Base-by-base conservation (phyloP, 306 rosid genomes). In the Benincasa hispida region DNA sequence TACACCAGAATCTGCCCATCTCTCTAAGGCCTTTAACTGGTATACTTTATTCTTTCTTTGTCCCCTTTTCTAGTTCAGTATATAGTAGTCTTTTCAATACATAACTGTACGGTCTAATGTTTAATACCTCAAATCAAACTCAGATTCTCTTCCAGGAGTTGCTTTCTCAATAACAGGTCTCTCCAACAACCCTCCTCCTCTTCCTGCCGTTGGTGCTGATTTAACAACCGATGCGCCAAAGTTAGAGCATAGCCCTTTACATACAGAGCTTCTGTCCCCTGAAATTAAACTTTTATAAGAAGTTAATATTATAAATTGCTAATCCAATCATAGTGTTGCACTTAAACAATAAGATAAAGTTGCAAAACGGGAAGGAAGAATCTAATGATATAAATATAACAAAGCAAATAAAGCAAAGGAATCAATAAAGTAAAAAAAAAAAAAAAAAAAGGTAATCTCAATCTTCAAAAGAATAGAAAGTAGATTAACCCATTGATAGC, bases 101-200 rank as follows among this genome's bases (percentile, higher is more conserved):
- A 47, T 13, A 47, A 70, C 76, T 74, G 35, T 78, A 59, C 25
- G 79, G 65, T 35, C 66, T 19, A 74, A 74, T 51, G 27, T 70
- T 70, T 47, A 70, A 27, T 81, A 85, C 98, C 91, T 87, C 50
- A 83, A 51, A 41, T 93, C 91, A 80, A 89, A 93, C 80, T 93
- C 96, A 35, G 97, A 91, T 80, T 93, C 92, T 11, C 97, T 88
- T 25, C 93, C 87, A 60, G 97, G 97, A 34, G 87, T 69, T 48
- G 98, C 87, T 82, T 61, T 91, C 88, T 93, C 97, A 80, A 81
- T 87, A 75, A 91, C 85, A 60, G 96, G 98, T 82, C 83, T 91
- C 77, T 93, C 98, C 90, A 93, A 84, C 85, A 93, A 53, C 28
- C 97, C 96, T 10, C 97, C 95, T 13, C 96, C 88, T 85, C 85